Conservation (phyloP, 208 protist genomes). For the Leishmania major region DNA sequence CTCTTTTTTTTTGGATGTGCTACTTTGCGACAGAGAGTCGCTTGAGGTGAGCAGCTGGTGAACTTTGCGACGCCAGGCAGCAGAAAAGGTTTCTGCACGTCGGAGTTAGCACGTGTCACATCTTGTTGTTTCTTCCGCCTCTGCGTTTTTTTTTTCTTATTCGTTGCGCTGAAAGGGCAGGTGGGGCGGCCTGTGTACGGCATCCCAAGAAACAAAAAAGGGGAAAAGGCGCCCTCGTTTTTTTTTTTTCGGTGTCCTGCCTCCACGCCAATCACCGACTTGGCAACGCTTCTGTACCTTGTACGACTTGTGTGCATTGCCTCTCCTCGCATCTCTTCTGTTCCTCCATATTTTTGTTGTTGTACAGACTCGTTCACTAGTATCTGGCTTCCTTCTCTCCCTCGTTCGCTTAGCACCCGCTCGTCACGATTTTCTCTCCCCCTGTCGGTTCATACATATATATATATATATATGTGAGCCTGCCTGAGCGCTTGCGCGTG, state of each 20-base stretch:
- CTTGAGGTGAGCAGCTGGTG: neutral
- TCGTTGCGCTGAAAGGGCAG: neutral
- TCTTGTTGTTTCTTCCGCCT: neutral
- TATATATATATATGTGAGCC: neutral
- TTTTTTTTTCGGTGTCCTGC: neutral
- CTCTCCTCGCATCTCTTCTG: neutral
- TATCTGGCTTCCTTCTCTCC: no score
- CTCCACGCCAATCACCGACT: neutral
- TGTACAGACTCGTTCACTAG: neutral
- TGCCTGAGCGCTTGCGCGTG: neutral
- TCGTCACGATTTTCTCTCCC: neutral
- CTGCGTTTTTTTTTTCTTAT: neutral
- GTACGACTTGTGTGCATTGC: neutral
- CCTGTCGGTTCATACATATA: neutral
- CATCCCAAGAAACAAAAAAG: neutral
- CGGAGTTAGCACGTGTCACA: neutral
- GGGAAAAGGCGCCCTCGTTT: neutral
- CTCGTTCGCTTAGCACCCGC: neutral
- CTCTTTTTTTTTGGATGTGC: neutral
- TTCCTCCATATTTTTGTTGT: neutral
- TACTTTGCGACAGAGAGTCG: neutral
- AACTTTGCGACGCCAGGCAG: neutral
- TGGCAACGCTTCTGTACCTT: neutral
- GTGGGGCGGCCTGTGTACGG: neutral
- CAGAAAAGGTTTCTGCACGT: neutral